These are phyloP conservation scores for Fusarium proliferatum DNA, from an alignment of 2,329 filamentous ascomycete genomes.

Conservation along the genomic window DNA sequence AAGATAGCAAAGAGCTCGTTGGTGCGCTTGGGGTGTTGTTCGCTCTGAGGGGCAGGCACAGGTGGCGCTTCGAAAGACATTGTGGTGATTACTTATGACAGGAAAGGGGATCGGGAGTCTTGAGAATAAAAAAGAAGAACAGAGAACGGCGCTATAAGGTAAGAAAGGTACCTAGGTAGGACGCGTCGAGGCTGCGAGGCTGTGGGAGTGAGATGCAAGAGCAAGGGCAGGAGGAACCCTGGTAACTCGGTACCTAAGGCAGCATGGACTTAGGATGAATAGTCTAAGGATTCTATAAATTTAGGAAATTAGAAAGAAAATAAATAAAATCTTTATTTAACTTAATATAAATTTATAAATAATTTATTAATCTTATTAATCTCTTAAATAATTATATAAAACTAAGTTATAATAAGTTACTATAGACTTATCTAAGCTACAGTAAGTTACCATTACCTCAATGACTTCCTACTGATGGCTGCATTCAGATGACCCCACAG, in stretches of 20 bases:
- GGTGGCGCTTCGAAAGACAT: not conserved
- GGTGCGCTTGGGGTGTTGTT: accelerated
- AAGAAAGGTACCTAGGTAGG: not conserved
- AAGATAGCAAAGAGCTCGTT: not conserved
- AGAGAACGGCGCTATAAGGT: not conserved
- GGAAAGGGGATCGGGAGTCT: not conserved
- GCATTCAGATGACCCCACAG: not conserved
- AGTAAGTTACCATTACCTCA: not conserved
- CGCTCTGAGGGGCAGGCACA: not conserved
- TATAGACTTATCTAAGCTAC: not conserved
- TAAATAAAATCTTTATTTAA: not conserved
- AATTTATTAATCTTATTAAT: too few relatives aligned
- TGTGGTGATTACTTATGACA: not conserved
- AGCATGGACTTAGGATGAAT: not conserved
- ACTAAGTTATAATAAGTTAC: accelerated
- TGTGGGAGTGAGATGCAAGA: not conserved
- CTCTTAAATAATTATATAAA: not conserved
- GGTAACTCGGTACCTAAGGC: not conserved
- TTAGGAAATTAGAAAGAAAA: accelerated
- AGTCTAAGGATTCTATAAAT: not conserved
- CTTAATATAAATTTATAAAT: not conserved
- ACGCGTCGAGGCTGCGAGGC: not conserved
- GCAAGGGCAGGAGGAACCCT: not conserved
- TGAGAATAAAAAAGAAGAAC: not conserved
- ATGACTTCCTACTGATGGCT: not conserved